A percentile compares a stretch with the other conserved stretches of the same genome.
These are phyloP conservation scores for Zygosaccharomyces lentus DNA, from an alignment of 805 yeast genomes.

Conservation along the genomic window DNA sequence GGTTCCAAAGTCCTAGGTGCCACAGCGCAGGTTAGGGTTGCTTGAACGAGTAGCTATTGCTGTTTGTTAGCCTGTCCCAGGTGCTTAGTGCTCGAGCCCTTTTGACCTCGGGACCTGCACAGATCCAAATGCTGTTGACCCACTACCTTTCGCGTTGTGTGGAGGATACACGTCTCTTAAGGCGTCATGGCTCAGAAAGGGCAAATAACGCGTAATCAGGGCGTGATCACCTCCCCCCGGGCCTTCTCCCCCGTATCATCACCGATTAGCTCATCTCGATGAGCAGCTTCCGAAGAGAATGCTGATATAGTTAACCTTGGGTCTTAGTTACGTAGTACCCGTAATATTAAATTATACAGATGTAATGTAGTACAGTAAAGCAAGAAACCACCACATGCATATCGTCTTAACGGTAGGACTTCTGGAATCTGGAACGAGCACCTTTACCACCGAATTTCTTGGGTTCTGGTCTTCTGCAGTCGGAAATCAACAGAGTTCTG, in stretches of 20 bases:
- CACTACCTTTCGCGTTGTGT: slow-evolving; percentile 5
- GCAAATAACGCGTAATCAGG: not conserved
- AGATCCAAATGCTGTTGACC: not conserved
- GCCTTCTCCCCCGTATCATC: not conserved
- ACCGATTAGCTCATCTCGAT: not conserved
- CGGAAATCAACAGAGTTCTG: slow-evolving; percentile 99
- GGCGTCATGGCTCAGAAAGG: slow-evolving; percentile 2
- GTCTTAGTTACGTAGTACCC: slow-evolving; percentile 28
- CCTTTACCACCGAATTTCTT: slow-evolving; percentile 99
- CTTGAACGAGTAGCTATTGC: not conserved
- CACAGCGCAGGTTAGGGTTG: not conserved
- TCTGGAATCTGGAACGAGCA: slow-evolving; percentile 99
- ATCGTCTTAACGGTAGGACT: slow-evolving; percentile 94
- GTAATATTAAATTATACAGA: slow-evolving; percentile 34
- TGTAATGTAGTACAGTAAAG: slow-evolving; percentile 16
- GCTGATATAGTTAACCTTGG: slow-evolving; percentile 1
- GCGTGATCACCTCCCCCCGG: not conserved
- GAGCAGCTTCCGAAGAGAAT: not conserved
- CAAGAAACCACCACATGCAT: slow-evolving; percentile 15
- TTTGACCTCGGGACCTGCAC: not conserved
- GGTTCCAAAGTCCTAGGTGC: not conserved
- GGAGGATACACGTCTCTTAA: not conserved
- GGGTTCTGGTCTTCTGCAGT: slow-evolving; percentile 99
- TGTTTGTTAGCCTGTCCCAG: not conserved
- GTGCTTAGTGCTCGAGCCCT: not conserved